phyloP scores from a whole-genome alignment of 805 yeast genomes.

The Metschnikowia continentalis region DNA sequence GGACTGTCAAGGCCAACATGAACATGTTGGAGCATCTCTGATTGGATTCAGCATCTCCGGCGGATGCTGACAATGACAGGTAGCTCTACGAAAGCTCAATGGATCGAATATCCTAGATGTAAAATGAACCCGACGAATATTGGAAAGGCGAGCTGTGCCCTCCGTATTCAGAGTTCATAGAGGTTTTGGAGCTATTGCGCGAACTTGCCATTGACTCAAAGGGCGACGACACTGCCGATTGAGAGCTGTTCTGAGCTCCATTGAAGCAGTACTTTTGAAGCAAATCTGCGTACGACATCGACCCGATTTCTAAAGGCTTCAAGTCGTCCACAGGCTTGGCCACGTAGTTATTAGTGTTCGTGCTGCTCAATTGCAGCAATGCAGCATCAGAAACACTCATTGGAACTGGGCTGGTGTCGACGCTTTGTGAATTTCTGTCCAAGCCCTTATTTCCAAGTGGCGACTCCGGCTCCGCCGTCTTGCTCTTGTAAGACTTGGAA shows the following conservation, averaged over 20 bases:
- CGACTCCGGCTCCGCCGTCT: conserved; percentile 7
- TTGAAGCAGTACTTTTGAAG: conserved; percentile 35
- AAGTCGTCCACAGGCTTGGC: conserved; percentile 3
- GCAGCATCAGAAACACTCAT: not conserved
- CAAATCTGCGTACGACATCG: conserved; percentile 31
- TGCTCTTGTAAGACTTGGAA: conserved; percentile 27
- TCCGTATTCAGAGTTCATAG: conserved; percentile 18
- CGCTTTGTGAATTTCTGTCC: not conserved
- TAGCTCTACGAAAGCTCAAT: not conserved
- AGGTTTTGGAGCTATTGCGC: conserved; percentile 12
- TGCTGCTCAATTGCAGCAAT: not conserved
- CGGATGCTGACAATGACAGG: not conserved
- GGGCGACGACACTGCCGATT: conserved; percentile 5
- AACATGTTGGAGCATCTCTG: no score
- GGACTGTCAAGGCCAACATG: no score
- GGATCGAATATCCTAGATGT: conserved; percentile 11
- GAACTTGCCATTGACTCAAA: conserved; percentile 7
- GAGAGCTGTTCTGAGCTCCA: conserved; percentile 18
- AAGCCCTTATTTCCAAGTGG: conserved; percentile 4
- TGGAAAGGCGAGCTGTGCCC: conserved; percentile 29
- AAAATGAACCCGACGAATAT: conserved; percentile 31
- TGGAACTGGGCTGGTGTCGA: not conserved
- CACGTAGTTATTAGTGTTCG: not conserved
- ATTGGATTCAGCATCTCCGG: not conserved
- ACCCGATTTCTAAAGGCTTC: conserved; percentile 16